Evolutionary conservation across 331 rosid species (phyloP).

Genomic region (Malus hybrid): DNA sequence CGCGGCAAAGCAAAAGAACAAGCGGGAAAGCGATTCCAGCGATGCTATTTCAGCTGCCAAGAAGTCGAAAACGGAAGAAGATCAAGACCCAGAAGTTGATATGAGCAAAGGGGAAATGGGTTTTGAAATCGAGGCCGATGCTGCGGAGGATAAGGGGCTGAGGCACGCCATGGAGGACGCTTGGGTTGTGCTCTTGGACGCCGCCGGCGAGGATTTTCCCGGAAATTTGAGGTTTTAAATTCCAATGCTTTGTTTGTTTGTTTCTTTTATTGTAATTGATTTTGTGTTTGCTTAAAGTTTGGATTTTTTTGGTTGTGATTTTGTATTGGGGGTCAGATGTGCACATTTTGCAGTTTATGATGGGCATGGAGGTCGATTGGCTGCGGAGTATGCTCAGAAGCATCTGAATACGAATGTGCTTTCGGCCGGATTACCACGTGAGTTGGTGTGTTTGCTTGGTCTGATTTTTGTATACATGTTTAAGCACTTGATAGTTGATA

Average conservation of each 20-base stretch:
- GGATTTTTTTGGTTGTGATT: not conserved
- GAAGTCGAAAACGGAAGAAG: conserved; percentile 44
- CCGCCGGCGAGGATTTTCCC: conserved; percentile 45
- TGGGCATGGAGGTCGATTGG: conserved; percentile 91
- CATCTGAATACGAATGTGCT: conserved; percentile 74
- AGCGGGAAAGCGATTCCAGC: conserved; percentile 46
- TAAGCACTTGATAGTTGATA: not conserved
- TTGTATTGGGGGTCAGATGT: conserved; percentile 40
- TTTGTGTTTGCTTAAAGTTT: not conserved
- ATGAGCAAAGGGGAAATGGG: conserved; percentile 14
- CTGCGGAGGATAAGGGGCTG: conserved; percentile 76
- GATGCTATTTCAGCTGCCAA: conserved; percentile 22
- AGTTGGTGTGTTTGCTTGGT: conserved; percentile 97
- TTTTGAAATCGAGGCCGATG: conserved; percentile 69
- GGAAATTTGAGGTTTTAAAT: conserved; percentile 53
- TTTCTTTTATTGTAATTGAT: not conserved
- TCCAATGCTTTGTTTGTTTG: not conserved
- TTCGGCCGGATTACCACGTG: conserved; percentile 99
- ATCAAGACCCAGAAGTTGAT: conserved; percentile 8
- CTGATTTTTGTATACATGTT: conserved; percentile 34
- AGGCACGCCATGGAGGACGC: conserved; percentile 89
- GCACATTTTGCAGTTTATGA: conserved; percentile 84
- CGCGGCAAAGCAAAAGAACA: conserved; percentile 16
- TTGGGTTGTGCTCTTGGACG: conserved; percentile 61
- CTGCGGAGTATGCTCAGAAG: conserved; percentile 79